phyloP scores from a whole-genome alignment of 2,329 filamentous ascomycete genomes.

The Lasiodiplodia citricola region DNA sequence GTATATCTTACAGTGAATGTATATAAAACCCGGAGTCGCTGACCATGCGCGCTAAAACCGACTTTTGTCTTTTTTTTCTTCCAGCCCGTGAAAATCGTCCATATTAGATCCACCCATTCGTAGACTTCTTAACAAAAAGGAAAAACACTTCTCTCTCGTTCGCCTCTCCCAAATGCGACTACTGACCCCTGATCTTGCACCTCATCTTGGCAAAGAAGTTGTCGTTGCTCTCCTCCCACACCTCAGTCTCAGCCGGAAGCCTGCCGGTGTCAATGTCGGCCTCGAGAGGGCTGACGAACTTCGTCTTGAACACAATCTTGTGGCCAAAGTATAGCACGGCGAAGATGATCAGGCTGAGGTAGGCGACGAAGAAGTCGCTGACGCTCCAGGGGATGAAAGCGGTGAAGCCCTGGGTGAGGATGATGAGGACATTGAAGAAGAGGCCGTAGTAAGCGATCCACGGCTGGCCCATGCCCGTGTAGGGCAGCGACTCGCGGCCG shows the following conservation, averaged over 20 bases:
- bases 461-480: conserved; percentile 42
- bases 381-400: conserved; percentile 47
- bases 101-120: not conserved
- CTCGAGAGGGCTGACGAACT: conserved; percentile 47
- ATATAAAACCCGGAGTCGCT: not conserved
- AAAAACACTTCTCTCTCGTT: not conserved
- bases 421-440: conserved; percentile 46
- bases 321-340: conserved; percentile 64
- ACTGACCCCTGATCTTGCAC: conserved; percentile 3
- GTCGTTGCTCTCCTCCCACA: conserved; percentile 27
- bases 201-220: conserved; percentile 24
- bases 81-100: not conserved
- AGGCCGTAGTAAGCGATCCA: conserved; percentile 45
- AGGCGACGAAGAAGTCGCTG: conserved; percentile 45
- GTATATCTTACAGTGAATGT: conserved; percentile 6
- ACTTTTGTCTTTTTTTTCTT: not conserved
- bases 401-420: conserved; percentile 48
- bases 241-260: conserved; percentile 29
- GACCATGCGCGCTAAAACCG: conserved; percentile 9
- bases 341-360: conserved; percentile 47
- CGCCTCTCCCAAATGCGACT: not conserved
- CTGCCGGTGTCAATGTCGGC: conserved; percentile 52
- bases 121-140: not conserved
- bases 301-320: conserved; percentile 51
- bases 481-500: conserved; percentile 45